Evolutionary conservation across 345 rosid genomes (phyloP).

Genomic region (Conringia planisiliqua): DNA sequence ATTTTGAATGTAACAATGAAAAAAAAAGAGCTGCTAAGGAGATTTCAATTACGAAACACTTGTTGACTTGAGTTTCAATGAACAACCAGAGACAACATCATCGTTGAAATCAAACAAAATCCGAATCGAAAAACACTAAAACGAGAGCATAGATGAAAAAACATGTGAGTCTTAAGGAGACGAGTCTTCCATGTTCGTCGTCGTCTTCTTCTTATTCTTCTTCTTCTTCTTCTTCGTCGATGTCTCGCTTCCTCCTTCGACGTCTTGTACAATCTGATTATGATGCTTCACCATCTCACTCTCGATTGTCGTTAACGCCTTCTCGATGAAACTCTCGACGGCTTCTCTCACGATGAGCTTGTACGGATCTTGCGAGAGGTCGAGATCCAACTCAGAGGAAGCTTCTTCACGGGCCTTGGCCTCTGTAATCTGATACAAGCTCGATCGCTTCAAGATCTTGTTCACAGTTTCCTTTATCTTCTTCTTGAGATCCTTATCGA

Average conservation of each 20-base stretch:
- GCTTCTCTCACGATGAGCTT: constrained; percentile 31
- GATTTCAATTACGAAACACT: background rate
- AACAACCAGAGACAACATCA: background rate
- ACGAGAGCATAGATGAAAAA: background rate
- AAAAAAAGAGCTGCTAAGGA: no score
- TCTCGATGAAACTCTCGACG: constrained; percentile 34
- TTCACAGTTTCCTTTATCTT: constrained; percentile 35
- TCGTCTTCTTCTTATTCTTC: background rate
- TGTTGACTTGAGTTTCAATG: background rate
- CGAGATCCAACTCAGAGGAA: constrained; percentile 31
- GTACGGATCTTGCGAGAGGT: constrained; percentile 34
- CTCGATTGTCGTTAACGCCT: constrained; percentile 11
- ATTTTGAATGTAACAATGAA: no score
- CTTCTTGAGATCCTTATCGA: constrained; percentile 19
- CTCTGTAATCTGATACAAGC: constrained; percentile 40
- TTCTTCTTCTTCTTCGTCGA: background rate
- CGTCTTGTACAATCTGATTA: constrained; percentile 12
- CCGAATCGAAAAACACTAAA: background rate
- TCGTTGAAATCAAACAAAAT: background rate
- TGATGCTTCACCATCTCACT: constrained; percentile 16
- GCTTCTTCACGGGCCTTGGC: constrained; percentile 38
- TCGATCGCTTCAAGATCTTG: constrained; percentile 34
- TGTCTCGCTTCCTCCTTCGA: background rate
- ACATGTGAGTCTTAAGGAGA: background rate
- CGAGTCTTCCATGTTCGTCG: constrained; percentile 2